These are phyloP conservation scores for Colletotrichum sp. DNA, from an alignment of 2,329 filamentous ascomycete genomes.

Conservation along the genomic window DNA sequence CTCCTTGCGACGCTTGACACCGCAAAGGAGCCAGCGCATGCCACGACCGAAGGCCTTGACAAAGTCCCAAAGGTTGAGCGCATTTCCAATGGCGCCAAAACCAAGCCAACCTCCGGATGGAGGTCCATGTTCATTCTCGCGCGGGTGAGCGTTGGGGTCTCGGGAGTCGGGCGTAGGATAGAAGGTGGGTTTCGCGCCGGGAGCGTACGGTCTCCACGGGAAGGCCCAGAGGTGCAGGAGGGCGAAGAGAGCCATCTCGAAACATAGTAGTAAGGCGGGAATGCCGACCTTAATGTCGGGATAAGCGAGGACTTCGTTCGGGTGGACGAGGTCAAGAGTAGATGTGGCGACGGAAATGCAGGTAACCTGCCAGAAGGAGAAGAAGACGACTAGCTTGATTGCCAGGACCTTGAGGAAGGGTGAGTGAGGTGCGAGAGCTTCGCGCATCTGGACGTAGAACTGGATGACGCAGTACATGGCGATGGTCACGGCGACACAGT, in stretches of 20 bases:
- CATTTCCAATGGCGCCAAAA: constrained; percentile 69
- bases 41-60: constrained; percentile 80
- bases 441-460: constrained; percentile 80
- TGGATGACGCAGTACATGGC: constrained; percentile 92
- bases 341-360: constrained; percentile 58
- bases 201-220: constrained; percentile 73
- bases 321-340: constrained; percentile 64
- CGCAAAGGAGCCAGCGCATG: constrained; percentile 81
- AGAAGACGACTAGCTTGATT: constrained; percentile 91
- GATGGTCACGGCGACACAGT: constrained; percentile 74
- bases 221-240: constrained; percentile 85
- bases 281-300: constrained; percentile 84
- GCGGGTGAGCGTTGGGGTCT: constrained; percentile 42
- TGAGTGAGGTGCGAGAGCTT: constrained; percentile 69
- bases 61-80: constrained; percentile 83
- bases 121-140: constrained; percentile 46
- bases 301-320: constrained; percentile 67
- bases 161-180: constrained; percentile 50
- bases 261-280: constrained; percentile 76
- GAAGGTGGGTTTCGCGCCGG: constrained; percentile 46
- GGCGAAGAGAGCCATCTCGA: constrained; percentile 86
- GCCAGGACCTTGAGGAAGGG: constrained; percentile 83
- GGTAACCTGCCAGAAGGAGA: constrained; percentile 83
- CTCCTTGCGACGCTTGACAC: constrained; percentile 64
- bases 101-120: constrained; percentile 72